Evolutionary conservation across 2,329 filamentous ascomycete species (phyloP).

Genomic region (Ascosphaera apis): DNA sequence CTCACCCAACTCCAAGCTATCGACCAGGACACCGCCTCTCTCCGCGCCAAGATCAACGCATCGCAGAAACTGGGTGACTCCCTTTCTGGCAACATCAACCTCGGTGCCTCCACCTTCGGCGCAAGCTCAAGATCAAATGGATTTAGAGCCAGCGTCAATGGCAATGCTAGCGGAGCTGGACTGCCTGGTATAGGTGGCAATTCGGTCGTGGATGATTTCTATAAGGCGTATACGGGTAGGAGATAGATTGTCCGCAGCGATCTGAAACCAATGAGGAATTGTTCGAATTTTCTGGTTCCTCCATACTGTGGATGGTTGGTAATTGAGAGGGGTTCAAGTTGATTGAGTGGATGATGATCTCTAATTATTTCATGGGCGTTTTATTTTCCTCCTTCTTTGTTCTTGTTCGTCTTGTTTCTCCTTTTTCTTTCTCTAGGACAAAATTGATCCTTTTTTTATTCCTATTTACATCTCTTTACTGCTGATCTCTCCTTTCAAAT

Average conservation of each 20-base stretch:
- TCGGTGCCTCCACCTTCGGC: constrained; percentile 22
- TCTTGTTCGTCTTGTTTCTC: too few species aligned
- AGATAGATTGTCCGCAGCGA: constrained; percentile 33
- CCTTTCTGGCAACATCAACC: constrained; percentile 29
- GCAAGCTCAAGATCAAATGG: constrained; percentile 15
- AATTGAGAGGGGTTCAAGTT: too few species aligned
- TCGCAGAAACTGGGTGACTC: constrained; percentile 56
- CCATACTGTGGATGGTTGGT: too few species aligned
- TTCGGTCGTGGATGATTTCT: constrained; percentile 75
- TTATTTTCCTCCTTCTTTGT: too few species aligned
- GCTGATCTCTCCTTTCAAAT: too few species aligned
- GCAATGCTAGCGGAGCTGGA: constrained; percentile 19
- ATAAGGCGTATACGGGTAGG: constrained; percentile 63
- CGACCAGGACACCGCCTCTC: constrained; percentile 56
- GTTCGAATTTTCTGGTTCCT: too few species aligned
- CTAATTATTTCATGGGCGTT: too few species aligned
- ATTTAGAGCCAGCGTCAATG: constrained; percentile 4
- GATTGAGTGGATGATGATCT: too few species aligned
- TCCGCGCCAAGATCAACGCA: constrained; percentile 60
- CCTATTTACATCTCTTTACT: too few species aligned
- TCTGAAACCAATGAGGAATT: too few species aligned
- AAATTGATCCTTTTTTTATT: too few species aligned
- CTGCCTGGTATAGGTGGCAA: constrained; percentile 17
- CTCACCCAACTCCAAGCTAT: constrained; percentile 83
- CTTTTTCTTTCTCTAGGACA: too few species aligned